Evolutionary conservation across 176 grass and related monocot genomes (phyloP).

Genomic region (Oryza officinalis): DNA sequence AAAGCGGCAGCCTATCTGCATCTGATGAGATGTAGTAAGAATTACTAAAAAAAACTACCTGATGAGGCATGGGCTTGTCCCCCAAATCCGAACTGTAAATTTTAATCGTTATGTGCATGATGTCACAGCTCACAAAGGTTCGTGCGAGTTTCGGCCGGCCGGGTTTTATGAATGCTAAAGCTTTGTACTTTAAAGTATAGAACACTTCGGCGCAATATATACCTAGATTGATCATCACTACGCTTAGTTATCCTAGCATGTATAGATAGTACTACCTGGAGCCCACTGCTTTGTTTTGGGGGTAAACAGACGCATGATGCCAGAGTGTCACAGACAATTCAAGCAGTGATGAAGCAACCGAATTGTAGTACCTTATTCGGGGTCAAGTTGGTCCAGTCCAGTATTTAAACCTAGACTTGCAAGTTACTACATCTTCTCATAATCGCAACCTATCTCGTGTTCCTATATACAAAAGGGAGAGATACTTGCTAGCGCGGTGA

Average conservation of each 20-base stretch:
- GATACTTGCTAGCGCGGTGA: conserved; percentile 43
- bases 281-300: not conserved
- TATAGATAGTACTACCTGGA: not conserved
- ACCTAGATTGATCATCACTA: not conserved
- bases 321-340: conserved; percentile 15
- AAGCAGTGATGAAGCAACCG: conserved; percentile 21
- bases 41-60: conserved; percentile 29
- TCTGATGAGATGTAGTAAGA: conserved; percentile 10
- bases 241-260: conserved; percentile 8
- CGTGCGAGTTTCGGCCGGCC: too few relatives aligned
- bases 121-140: conserved; percentile 22
- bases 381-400: conserved; percentile 28
- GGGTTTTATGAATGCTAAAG: not conserved
- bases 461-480: conserved; percentile 11
- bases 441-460: not conserved
- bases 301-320: not conserved
- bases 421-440: conserved; percentile 38
- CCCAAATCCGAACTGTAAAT: conserved; percentile 38
- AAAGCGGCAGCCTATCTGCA: conserved; percentile 39
- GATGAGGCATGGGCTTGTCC: conserved; percentile 36
- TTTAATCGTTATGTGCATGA: not conserved
- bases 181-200: conserved; percentile 21
- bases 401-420: conserved; percentile 51
- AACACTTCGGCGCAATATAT: not conserved
- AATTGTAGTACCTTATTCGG: conserved; percentile 26